Conservation (phyloP, 495 filamentous ascomycete species). For the Aspergillus indologenus region DNA sequence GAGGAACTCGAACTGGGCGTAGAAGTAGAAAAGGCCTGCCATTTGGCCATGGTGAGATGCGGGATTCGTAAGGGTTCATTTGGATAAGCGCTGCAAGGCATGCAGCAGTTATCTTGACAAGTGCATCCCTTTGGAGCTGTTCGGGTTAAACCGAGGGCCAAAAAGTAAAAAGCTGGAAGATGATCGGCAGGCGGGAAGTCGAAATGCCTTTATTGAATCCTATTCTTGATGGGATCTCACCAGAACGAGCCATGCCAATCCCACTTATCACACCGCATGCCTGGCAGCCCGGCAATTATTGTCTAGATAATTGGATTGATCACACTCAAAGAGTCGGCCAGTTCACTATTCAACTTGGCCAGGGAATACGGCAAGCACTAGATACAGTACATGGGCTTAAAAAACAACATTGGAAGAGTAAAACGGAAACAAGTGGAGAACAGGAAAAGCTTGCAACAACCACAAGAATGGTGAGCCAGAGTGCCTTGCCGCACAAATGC, state of each 20-base stretch:
- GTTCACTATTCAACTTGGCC: too few relatives aligned
- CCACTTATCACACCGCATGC: not conserved
- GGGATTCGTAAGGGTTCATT: not conserved
- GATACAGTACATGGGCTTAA: not conserved
- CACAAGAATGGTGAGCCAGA: not conserved
- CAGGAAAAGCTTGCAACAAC: not conserved
- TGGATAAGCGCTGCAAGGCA: not conserved
- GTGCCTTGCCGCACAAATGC: not conserved
- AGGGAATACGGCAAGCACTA: not conserved
- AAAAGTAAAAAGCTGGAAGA: not conserved
- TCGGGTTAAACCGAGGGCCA: not conserved
- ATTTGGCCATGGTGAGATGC: not conserved
- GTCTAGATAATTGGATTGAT: not conserved
- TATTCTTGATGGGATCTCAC: not conserved
- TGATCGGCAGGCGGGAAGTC: not conserved
- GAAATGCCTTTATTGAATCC: not conserved
- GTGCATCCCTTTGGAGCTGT: not conserved
- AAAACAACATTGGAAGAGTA: not conserved
- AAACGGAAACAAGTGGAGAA: slow-evolving; percentile 1
- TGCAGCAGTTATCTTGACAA: not conserved
- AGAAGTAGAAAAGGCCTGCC: not conserved
- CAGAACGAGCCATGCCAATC: not conserved
- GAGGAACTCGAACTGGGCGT: not conserved
- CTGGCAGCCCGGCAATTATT: not conserved
- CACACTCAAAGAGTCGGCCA: too few relatives aligned